Percentiles rank a stretch among this genome's conserved stretches.
phyloP scores from a whole-genome alignment of 2,329 filamentous ascomycete genomes.

The Leptoxyphium fumago region DNA sequence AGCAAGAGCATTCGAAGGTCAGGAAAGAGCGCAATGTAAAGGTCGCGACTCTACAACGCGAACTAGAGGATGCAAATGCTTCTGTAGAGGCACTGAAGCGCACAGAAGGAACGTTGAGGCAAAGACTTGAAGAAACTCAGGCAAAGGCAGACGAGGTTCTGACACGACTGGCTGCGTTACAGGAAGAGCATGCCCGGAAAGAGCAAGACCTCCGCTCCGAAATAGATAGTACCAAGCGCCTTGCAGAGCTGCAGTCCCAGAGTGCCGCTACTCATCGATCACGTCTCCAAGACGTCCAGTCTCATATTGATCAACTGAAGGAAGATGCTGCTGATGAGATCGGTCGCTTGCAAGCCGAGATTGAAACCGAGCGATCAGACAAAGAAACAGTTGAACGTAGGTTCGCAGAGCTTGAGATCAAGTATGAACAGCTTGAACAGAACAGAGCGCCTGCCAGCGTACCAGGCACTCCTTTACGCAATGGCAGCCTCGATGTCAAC shows the following conservation, averaged over 20 bases:
- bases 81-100: slow-evolving; percentile 64
- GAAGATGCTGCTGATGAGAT: slow-evolving; percentile 50
- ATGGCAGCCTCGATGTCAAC: slow-evolving; percentile 12
- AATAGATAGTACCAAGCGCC: slow-evolving; percentile 61
- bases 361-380: slow-evolving; percentile 40
- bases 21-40: slow-evolving; percentile 88
- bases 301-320: slow-evolving; percentile 46
- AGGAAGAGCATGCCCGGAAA: slow-evolving; percentile 67
- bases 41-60: slow-evolving; percentile 74
- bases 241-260: slow-evolving; percentile 71
- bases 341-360: slow-evolving; percentile 33
- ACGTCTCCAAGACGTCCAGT: slow-evolving; percentile 55
- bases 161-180: slow-evolving; percentile 66
- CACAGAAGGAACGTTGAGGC: slow-evolving; percentile 65
- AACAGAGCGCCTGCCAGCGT: slow-evolving; percentile 15
- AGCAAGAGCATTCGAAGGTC: slow-evolving; percentile 71
- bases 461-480: slow-evolving; percentile 39
- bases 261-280: slow-evolving; percentile 58
- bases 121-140: slow-evolving; percentile 69
- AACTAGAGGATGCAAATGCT: slow-evolving; percentile 70
- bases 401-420: slow-evolving; percentile 49
- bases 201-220: slow-evolving; percentile 80
- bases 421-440: slow-evolving; percentile 42
- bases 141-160: slow-evolving; percentile 77
- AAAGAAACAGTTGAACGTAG: slow-evolving; percentile 47